Conservation (phyloP, 345 rosid species). For the Brassica incana region DNA sequence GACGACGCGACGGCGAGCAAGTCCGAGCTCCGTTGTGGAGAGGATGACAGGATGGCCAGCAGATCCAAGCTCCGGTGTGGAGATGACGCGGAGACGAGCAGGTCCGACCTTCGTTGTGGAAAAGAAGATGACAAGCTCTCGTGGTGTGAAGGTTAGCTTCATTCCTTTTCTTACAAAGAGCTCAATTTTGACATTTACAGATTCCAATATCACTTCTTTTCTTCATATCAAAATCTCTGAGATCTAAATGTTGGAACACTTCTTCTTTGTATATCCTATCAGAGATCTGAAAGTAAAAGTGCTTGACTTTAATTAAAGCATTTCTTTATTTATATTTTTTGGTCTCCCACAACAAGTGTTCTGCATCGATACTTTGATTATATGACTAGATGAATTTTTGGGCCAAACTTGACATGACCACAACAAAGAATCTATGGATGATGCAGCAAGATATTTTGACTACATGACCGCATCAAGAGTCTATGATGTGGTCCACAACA, state of each 20-base stretch:
- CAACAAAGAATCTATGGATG: not conserved
- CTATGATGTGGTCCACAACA: not conserved
- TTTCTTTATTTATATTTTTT: too few relatives aligned
- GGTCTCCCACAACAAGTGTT: not conserved
- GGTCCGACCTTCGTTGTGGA: too few relatives aligned
- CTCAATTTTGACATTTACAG: not conserved
- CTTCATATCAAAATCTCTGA: not conserved
- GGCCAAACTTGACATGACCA: not conserved
- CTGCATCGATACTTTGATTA: not conserved
- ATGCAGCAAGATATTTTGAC: not conserved
- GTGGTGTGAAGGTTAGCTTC: not conserved
- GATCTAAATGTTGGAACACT: too few relatives aligned
- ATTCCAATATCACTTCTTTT: not conserved
- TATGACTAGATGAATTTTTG: not conserved
- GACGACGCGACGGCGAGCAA: not conserved
- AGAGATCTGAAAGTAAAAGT: not conserved
- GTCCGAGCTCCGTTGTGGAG: not conserved
- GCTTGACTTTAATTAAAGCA: too few relatives aligned
- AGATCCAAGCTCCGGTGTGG: not conserved
- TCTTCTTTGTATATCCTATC: too few relatives aligned
- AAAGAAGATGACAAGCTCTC: not conserved
- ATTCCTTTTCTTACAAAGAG: not conserved
- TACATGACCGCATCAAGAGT: not conserved
- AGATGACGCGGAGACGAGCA: not conserved
- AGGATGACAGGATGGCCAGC: not conserved